Conservation (phyloP, 306 rosid genomes). For the Rosa persica region DNA sequence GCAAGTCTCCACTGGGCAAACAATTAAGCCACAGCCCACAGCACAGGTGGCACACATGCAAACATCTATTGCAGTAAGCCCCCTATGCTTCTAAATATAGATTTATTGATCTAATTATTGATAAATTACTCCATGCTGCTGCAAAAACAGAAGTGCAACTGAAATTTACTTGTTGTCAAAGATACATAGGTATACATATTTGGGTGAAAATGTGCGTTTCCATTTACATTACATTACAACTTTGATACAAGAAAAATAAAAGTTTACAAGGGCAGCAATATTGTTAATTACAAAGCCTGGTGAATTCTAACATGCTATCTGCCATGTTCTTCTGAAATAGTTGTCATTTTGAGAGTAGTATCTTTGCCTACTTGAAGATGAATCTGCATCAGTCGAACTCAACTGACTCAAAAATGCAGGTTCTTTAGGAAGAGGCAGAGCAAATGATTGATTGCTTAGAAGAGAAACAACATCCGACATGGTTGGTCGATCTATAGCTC, state of each 20-base stretch:
- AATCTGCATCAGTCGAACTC: neutral
- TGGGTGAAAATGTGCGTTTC: neutral
- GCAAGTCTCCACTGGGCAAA: neutral
- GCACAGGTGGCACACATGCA: neutral
- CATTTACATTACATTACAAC: neutral
- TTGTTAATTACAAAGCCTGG: neutral
- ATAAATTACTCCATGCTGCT: neutral
- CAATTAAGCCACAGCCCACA: neutral
- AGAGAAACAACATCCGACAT: neutral
- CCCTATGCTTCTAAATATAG: neutral
- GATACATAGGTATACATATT: no score
- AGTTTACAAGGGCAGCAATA: neutral
- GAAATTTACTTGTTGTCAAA: neutral
- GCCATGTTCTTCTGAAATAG: constrained; percentile 4
- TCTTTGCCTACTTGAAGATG: constrained; percentile 21
- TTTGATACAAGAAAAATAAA: neutral
- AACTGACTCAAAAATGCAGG: constrained; percentile 13
- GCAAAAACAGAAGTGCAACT: neutral
- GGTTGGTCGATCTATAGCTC: constrained; percentile 23
- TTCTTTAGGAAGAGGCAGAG: constrained; percentile 3
- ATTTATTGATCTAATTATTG: neutral
- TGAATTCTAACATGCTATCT: constrained; percentile 10
- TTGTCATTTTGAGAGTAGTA: constrained; percentile 1
- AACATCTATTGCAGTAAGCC: neutral
- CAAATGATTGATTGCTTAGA: constrained; percentile 7